These are phyloP conservation scores for Sindora glabra DNA, from an alignment of 306 rosid species.

Conservation along the genomic window DNA sequence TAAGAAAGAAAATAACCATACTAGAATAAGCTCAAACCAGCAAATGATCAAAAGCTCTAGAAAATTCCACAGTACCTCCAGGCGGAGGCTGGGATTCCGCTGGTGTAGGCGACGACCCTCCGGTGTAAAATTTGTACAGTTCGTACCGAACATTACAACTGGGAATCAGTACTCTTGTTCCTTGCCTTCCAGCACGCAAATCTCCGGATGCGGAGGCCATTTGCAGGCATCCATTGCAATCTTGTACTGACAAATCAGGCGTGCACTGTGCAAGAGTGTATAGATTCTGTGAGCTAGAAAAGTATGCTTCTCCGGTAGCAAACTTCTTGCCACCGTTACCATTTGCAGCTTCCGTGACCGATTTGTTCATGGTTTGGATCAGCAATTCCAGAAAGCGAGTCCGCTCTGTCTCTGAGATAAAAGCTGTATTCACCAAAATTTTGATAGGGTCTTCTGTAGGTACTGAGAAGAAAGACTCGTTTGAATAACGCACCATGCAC, in stretches of 20 bases:
- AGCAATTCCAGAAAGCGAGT: no score
- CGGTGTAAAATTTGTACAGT: conserved; percentile 12
- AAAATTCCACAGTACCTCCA: no score
- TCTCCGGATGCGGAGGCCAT: neutral
- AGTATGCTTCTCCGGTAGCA: neutral
- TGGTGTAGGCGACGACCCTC: no score
- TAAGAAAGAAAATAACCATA: no score
- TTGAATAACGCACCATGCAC: neutral
- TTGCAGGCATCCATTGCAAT: conserved; percentile 4
- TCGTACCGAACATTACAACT: conserved; percentile 16
- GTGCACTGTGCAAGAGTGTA: conserved; percentile 14
- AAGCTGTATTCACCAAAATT: no score
- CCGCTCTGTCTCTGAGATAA: no score
- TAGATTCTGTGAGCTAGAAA: neutral
- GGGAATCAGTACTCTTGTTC: conserved; percentile 9
- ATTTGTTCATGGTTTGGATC: no score
- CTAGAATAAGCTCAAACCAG: no score
- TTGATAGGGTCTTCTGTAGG: no score
- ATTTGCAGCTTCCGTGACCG: neutral
- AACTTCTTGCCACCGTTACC: neutral
- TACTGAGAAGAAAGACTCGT: neutral
- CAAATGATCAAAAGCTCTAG: no score
- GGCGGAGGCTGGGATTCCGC: no score
- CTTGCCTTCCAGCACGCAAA: conserved; percentile 24
- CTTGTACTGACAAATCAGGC: neutral